Evolutionary conservation across 352 stramenopile genomes (phyloP).

Genomic region (Pythium vanterpoolii): DNA sequence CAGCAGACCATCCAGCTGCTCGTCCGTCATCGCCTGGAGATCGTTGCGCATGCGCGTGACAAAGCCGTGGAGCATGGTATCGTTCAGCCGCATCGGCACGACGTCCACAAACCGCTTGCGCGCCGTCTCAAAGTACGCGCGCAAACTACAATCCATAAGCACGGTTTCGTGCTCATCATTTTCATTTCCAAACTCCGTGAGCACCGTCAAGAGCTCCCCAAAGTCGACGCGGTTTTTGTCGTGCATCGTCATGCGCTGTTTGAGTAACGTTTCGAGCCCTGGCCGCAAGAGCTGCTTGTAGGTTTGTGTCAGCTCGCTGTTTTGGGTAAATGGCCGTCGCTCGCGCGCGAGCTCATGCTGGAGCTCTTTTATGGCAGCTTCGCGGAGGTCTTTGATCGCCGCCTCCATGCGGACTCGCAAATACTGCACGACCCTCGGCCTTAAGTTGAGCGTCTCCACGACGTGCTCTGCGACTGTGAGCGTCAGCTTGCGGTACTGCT

Average conservation of each 20-base stretch:
- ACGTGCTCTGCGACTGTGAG: conserved; percentile 28
- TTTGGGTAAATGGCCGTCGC: conserved; percentile 38
- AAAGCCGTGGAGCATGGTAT: conserved; percentile 25
- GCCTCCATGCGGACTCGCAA: conserved; percentile 8
- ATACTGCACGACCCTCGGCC: conserved; percentile 25
- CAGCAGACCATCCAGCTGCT: conserved; percentile 32
- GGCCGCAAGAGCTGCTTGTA: conserved; percentile 21
- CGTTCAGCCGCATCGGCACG: conserved; percentile 21
- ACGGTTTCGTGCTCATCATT: conserved; percentile 25
- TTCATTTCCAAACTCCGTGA: conserved; percentile 13
- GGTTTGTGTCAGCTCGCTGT: conserved; percentile 28
- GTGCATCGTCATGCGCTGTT: not conserved
- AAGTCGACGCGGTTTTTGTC: conserved; percentile 11
- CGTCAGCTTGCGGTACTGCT: conserved; percentile 28
- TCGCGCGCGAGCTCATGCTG: conserved; percentile 24
- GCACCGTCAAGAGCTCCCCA: conserved; percentile 9
- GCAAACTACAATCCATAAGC: conserved; percentile 18
- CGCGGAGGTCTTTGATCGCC: conserved; percentile 18
- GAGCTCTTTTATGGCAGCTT: conserved; percentile 19
- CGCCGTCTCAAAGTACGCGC: conserved; percentile 17
- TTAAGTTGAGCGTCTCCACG: conserved; percentile 14
- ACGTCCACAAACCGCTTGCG: conserved; percentile 18
- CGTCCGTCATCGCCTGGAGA: conserved; percentile 34
- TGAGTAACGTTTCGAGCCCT: conserved; percentile 21
- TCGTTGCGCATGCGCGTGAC: conserved; percentile 30